Percentiles rank a stretch among this genome's conserved stretches.
These are phyloP conservation scores for Aegilops bicornis DNA, from an alignment of 176 grass and related monocot species.

Conservation along the genomic window DNA sequence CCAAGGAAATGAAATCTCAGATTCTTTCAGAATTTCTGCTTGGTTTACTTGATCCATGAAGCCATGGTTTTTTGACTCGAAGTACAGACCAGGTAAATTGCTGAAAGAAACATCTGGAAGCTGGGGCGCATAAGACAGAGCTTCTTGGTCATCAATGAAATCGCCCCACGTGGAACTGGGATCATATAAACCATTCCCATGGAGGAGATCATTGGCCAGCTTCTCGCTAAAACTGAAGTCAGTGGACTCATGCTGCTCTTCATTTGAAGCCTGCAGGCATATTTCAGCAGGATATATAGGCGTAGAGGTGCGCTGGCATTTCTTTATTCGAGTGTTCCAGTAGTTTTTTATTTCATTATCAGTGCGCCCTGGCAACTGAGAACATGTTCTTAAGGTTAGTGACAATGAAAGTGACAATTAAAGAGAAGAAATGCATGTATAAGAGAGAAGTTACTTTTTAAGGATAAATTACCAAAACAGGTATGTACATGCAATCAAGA, in stretches of 20 bases:
- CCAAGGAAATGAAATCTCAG: slow-evolving; percentile 44
- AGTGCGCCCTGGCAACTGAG: slow-evolving; percentile 90
- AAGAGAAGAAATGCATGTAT: slow-evolving; percentile 7
- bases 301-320: slow-evolving; percentile 51
- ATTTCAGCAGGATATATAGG: slow-evolving; percentile 54
- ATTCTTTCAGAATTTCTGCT: slow-evolving; percentile 40
- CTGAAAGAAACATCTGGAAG: slow-evolving; percentile 43
- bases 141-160: slow-evolving; percentile 20
- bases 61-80: slow-evolving; percentile 41
- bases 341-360: slow-evolving; percentile 99
- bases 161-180: slow-evolving; percentile 49
- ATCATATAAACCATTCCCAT: slow-evolving; percentile 41
- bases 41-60: slow-evolving; percentile 54
- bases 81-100: slow-evolving; percentile 38
- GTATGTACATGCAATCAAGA: slow-evolving; percentile 27
- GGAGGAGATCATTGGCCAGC: slow-evolving; percentile 39
- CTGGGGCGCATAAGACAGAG: slow-evolving; percentile 47
- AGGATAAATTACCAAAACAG: background rate
- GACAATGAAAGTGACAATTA: background rate
- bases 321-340: slow-evolving; percentile 95
- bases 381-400: slow-evolving; percentile 37
- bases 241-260: slow-evolving; percentile 43
- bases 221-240: slow-evolving; percentile 41
- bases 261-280: slow-evolving; percentile 39
- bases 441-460: slow-evolving; percentile 1